Conservation (phyloP, 768 basidiomycete species). For the Trametes coccinea region DNA sequence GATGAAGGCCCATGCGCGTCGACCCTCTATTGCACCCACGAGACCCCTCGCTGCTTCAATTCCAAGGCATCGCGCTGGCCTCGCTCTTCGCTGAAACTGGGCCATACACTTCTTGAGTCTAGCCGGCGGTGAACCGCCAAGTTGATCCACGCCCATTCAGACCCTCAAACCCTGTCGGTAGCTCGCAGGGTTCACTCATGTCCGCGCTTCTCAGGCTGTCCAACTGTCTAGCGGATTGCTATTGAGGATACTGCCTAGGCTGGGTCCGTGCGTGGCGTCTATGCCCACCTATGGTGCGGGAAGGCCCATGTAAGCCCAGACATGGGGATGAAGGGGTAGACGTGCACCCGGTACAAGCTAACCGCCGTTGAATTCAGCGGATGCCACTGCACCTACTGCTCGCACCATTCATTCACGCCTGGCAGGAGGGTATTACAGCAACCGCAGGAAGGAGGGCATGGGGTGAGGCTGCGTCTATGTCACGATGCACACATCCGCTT, state of each 20-base stretch:
- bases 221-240: background rate
- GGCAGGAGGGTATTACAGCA: conserved; percentile 8
- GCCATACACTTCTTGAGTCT: conserved; percentile 1
- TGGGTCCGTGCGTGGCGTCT: no score
- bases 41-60: background rate
- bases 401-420: background rate
- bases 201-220: conserved; percentile 4
- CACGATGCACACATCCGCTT: background rate
- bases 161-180: conserved; percentile 8
- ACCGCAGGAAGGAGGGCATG: conserved; percentile 3
- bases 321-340: no score
- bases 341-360: no score
- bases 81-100: background rate
- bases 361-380: no score
- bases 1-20: background rate
- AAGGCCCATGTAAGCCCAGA: background rate
- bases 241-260: background rate
- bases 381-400: background rate
- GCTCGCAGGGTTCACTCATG: conserved; percentile 4
- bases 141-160: conserved; percentile 1
- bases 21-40: background rate
- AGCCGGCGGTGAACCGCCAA: conserved; percentile 1
- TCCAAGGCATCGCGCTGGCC: conserved; percentile 4
- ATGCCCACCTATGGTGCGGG: background rate
- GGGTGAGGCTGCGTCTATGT: background rate